A percentile compares a stretch with the other conserved stretches of the same genome.
These are phyloP conservation scores for Stagonosporopsis rhizophila DNA, from an alignment of 2,329 filamentous ascomycete species.

Conservation along the genomic window DNA sequence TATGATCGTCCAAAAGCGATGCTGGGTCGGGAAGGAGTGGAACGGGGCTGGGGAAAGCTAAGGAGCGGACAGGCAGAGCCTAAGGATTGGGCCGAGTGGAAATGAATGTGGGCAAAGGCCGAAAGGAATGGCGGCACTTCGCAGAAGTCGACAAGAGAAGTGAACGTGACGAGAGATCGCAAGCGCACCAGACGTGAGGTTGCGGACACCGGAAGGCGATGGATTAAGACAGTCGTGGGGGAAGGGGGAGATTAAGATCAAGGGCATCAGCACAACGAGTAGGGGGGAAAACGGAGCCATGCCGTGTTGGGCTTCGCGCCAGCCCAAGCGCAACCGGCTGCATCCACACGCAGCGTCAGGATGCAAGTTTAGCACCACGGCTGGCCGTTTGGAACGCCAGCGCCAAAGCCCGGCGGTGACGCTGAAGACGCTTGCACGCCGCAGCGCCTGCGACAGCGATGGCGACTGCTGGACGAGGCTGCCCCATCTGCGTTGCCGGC, in stretches of 20 bases:
- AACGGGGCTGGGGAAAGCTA: constrained; percentile 35
- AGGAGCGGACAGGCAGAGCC: constrained; percentile 51
- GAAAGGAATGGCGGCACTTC: constrained; percentile 53
- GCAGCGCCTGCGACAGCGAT: constrained; percentile 18
- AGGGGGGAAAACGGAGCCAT: constrained; percentile 35
- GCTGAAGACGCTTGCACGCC: constrained; percentile 24
- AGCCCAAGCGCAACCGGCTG: constrained; percentile 19
- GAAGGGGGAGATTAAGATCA: constrained; percentile 46
- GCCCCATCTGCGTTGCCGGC: constrained; percentile 5
- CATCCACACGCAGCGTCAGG: constrained; percentile 22
- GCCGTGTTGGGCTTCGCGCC: constrained; percentile 14
- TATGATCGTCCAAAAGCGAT: constrained; percentile 49
- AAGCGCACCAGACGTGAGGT: constrained; percentile 44
- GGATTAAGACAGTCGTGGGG: constrained; percentile 43
- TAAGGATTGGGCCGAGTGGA: constrained; percentile 40
- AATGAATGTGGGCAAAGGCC: constrained; percentile 52
- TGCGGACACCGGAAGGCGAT: constrained; percentile 41
- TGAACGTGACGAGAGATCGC: constrained; percentile 47
- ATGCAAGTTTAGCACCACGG: constrained; percentile 26
- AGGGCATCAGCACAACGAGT: constrained; percentile 35
- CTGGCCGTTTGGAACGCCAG: constrained; percentile 32
- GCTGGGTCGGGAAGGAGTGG: constrained; percentile 39
- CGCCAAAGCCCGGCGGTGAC: constrained; percentile 29
- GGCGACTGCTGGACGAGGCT: constrained; percentile 12
- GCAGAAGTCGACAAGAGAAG: constrained; percentile 50